Evolutionary conservation across 192 early-diverging fungal genomes (phyloP).

Genomic region (Backusella tuberculispora): DNA sequence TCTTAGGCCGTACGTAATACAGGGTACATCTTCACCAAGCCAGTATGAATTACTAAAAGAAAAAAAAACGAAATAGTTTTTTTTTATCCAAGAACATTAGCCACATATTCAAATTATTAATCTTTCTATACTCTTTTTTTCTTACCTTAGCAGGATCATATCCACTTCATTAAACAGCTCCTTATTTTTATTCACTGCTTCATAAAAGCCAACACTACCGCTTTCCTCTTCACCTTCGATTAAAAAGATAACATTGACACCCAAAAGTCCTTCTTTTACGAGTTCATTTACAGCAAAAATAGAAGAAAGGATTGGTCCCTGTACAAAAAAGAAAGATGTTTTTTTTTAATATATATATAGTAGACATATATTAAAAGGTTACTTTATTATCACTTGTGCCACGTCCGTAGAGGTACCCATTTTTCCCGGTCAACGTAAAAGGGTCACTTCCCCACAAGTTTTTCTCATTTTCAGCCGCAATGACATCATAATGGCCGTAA

Average conservation of each 20-base stretch:
- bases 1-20: conserved; percentile 79
- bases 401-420: conserved; percentile 78
- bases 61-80: conserved; percentile 34
- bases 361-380: neutral
- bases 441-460: conserved; percentile 64
- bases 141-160: conserved; percentile 57
- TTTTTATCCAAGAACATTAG: conserved; percentile 29
- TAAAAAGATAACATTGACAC: conserved; percentile 71
- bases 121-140: neutral
- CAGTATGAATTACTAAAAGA: conserved; percentile 72
- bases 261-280: conserved; percentile 56
- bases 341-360: neutral
- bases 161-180: conserved; percentile 54
- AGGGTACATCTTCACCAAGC: conserved; percentile 77
- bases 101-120: conserved; percentile 29
- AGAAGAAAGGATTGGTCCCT: conserved; percentile 72
- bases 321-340: neutral
- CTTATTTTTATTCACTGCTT: conserved; percentile 59
- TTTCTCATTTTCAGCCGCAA: conserved; percentile 66
- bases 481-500: conserved; percentile 86
- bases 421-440: conserved; percentile 64
- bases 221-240: conserved; percentile 84
- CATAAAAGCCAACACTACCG: conserved; percentile 69
- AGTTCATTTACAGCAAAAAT: conserved; percentile 76
- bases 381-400: conserved; percentile 81